Base-by-base conservation (phyloP, 2,329 filamentous ascomycete species). In the Xylaria arbuscula region DNA sequence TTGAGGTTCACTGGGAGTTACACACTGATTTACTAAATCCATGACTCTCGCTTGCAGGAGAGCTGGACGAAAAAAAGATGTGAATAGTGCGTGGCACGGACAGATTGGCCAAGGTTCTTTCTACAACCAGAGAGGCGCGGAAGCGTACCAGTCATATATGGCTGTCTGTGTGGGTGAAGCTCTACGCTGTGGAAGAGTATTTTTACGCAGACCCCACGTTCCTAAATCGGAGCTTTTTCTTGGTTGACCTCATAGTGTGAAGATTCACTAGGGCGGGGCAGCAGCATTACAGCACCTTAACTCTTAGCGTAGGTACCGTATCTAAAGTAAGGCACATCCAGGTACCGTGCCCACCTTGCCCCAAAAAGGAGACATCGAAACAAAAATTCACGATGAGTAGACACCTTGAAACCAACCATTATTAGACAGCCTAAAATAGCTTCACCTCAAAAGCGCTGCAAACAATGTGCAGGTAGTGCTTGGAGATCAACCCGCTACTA, bases 1-100 rank as follows among this genome's bases (percentile, higher is more conserved):
- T 45, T 28, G 63, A 60, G 13, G 17, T 24, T 15, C 28, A n/a
- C 45, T 45, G 51, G 48, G 60, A 71, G 71, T 65, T 58, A 83
- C 83, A 73, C 73, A 87, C 85, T 83, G 83, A 78, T 87, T 84
- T 68, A 87, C 83, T 70, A 86, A 78, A 83, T 87, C 85, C 84
- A 87, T 87, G 74, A 67, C 72, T 62, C 47, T 34, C 34, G 10
- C 53, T 40, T 13, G 57, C 61, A 56, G 15, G 34, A 22, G 24
- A 42, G 36, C 17, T 19, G 9, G 36, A 58, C 53, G 19, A 22
- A 28, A 15, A 34, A 48, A n/a, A 34, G n/a, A 56, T 8, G 22
- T 24, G 24, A 51, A n/a, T 47, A 13, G 59, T 48, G 42, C 38
- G 59, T 58, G 57, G 59, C 56, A 24, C 28, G 34, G 51, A 19